These are phyloP conservation scores for Beauveria caledonica DNA, from an alignment of 2,329 filamentous ascomycete genomes.

Conservation along the genomic window DNA sequence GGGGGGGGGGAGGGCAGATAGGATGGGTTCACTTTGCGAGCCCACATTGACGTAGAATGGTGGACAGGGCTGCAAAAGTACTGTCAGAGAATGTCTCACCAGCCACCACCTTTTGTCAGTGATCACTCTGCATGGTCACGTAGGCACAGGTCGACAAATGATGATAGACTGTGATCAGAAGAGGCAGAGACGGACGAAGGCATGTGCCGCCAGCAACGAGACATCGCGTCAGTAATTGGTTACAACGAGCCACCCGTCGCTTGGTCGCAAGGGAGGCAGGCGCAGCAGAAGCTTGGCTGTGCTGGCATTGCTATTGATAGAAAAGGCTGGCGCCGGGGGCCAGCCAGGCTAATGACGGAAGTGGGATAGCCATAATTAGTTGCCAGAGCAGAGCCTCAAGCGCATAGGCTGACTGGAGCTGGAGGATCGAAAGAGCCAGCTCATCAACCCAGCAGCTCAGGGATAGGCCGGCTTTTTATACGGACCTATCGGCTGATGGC, in stretches of 20 bases:
- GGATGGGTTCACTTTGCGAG: neutral
- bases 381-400: neutral
- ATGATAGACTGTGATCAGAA: neutral
- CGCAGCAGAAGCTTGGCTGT: neutral
- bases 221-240: neutral
- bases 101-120: neutral
- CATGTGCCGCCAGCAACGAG: neutral
- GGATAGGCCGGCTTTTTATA: neutral
- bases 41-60: neutral
- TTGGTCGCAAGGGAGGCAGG: neutral
- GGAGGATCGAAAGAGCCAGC: neutral
- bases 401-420: neutral
- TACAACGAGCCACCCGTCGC: neutral
- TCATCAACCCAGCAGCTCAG: neutral
- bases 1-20: too few relatives aligned
- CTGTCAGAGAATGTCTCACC: slow-evolving; percentile 8
- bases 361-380: neutral
- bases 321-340: neutral
- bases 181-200: neutral
- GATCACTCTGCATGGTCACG: neutral
- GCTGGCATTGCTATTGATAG: neutral
- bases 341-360: neutral
- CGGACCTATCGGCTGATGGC: neutral
- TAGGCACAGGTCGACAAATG: neutral
- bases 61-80: neutral